Percentiles rank a stretch among this genome's conserved stretches.
These are phyloP conservation scores for Solanum bulbocastanum DNA, from an alignment of 257 asterid genomes.

Conservation along the genomic window DNA sequence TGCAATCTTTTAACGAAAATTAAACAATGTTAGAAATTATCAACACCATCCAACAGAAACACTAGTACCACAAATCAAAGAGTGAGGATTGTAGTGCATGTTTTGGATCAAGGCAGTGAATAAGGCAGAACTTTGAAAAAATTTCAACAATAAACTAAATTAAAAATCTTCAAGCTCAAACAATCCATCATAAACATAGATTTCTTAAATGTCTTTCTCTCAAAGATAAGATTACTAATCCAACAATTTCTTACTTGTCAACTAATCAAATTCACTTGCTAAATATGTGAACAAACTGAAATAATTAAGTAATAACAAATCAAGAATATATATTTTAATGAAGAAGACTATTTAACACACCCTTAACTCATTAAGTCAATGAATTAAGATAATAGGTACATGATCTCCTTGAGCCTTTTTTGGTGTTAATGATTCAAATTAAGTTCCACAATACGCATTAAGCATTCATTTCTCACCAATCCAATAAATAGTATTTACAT, in stretches of 20 bases:
- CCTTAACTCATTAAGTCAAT: background rate
- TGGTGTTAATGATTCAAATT: no score
- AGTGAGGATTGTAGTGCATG: background rate
- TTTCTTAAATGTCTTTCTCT: no score
- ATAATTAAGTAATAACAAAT: background rate
- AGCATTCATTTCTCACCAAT: no score
- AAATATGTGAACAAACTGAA: background rate
- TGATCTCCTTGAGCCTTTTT: background rate
- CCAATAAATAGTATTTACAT: background rate
- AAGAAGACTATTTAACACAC: background rate
- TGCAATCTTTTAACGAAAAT: background rate
- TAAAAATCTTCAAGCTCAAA: no score
- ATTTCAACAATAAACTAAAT: no score
- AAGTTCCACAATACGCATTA: no score
- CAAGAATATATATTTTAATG: no score
- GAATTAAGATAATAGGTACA: no score
- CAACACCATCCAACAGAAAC: background rate
- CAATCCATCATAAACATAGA: no score
- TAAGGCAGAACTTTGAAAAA: no score
- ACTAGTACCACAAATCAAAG: background rate
- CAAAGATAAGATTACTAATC: no score
- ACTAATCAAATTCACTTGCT: background rate
- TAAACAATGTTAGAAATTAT: background rate
- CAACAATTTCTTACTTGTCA: background rate
- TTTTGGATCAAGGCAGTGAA: background rate